Evolutionary conservation across 306 rosid species (phyloP).

Genomic region (Alnus rubra): DNA sequence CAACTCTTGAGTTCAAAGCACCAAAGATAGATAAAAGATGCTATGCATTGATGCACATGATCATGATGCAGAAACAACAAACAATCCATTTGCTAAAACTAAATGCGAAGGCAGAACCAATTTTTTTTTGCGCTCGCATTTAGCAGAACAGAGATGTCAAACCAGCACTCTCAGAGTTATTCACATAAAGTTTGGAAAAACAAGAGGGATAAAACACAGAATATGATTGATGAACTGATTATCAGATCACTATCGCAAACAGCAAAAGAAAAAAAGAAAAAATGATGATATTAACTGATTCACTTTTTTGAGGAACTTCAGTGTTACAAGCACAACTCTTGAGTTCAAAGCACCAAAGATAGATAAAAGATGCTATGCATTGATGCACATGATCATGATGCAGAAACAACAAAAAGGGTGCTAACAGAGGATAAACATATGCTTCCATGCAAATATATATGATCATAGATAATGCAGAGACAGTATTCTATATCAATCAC

Average conservation of each 20-base stretch:
- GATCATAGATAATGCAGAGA: conserved; percentile 27
- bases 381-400: not conserved
- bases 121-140: not conserved
- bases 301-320: not conserved
- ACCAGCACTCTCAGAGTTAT: conserved; percentile 1
- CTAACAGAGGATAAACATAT: not conserved
- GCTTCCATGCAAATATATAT: not conserved
- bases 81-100: conserved; percentile 6
- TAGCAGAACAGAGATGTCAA: conserved; percentile 20
- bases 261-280: not conserved
- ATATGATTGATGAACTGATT: not conserved
- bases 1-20: not conserved
- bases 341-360: not conserved
- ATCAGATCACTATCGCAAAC: not conserved
- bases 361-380: not conserved
- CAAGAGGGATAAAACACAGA: not conserved
- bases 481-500: conserved; percentile 19
- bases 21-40: not conserved
- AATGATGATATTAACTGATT: not conserved
- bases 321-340: not conserved
- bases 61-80: not conserved
- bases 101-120: not conserved
- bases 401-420: conserved; percentile 1
- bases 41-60: not conserved
- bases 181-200: not conserved